phyloP scores from a whole-genome alignment of 768 basidiomycete species.

The Macrolepiota albuminosa region DNA sequence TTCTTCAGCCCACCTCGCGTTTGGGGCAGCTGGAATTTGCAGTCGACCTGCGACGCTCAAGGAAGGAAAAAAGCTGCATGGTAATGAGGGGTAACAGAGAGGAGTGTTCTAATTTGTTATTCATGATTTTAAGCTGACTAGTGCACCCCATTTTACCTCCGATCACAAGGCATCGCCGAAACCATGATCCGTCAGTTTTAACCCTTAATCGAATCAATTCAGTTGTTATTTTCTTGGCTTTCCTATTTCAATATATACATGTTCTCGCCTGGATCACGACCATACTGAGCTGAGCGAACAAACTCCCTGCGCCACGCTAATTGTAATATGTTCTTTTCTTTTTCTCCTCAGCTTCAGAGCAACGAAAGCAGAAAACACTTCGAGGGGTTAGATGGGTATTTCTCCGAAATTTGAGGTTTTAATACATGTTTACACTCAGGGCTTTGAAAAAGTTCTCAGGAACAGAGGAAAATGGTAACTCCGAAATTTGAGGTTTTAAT shows the following conservation, averaged over 20 bases:
- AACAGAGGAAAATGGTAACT: no score
- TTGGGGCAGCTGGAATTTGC: neutral
- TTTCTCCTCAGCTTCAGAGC: no score
- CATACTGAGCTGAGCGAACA: no score
- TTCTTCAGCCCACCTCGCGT: conserved; percentile 2
- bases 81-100: neutral
- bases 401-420: no score
- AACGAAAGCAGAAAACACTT: no score
- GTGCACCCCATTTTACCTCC: conserved; percentile 1
- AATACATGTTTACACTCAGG: no score
- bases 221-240: neutral
- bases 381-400: no score
- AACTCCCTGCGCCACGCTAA: neutral
- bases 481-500: no score
- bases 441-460: no score
- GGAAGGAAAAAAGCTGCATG: conserved; percentile 10
- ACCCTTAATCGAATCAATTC: neutral
- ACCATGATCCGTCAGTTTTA: conserved; percentile 8
- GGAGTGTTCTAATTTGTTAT: neutral
- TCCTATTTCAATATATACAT: no score
- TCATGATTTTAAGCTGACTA: neutral
- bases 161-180: conserved; percentile 1
- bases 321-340: no score
- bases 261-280: no score
- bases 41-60: conserved; percentile 11